Conservation (phyloP, 768 basidiomycete species). For the Boletus eberwhitei region DNA sequence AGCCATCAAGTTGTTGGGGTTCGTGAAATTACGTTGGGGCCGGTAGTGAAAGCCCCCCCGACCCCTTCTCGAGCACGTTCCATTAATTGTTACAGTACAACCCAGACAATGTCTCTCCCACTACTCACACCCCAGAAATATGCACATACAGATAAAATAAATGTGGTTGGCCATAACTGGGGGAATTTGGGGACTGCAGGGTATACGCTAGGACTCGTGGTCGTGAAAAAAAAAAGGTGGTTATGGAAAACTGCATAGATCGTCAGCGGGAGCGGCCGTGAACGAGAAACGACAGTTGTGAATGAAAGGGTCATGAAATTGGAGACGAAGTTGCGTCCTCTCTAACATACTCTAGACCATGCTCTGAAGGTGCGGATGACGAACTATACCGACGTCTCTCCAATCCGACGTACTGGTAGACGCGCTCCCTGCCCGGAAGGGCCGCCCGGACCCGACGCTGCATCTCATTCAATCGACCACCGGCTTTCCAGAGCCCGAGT, state of each 20-base stretch:
- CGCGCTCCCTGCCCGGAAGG: slow-evolving; percentile 25
- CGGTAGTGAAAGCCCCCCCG: not conserved
- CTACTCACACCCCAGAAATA: slow-evolving; percentile 7
- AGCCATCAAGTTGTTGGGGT: not conserved
- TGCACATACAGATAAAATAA: slow-evolving; percentile 17
- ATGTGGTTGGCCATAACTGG: slow-evolving; percentile 12
- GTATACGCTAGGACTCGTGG: slow-evolving; percentile 11
- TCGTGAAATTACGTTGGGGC: slow-evolving; percentile 1
- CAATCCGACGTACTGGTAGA: slow-evolving; percentile 32
- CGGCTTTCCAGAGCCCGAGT: slow-evolving; percentile 22
- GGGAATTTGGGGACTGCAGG: not conserved
- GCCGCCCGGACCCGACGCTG: slow-evolving; percentile 30
- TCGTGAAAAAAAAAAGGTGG: not conserved
- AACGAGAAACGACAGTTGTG: slow-evolving; percentile 10
- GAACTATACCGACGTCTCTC: not conserved
- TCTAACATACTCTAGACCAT: not conserved
- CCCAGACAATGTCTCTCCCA: not conserved
- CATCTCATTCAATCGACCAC: slow-evolving; percentile 26
- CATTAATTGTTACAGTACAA: slow-evolving; percentile 13
- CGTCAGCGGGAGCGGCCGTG: slow-evolving; percentile 12
- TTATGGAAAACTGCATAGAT: not conserved
- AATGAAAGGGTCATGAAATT: slow-evolving; percentile 10
- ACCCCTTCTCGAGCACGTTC: slow-evolving; percentile 5
- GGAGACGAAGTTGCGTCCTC: not conserved
- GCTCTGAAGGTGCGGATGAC: not conserved